A percentile compares a stretch with the other conserved stretches of the same genome.
Evolutionary conservation across 176 grass and related monocot genomes (phyloP).

Genomic region (Tillandsia leiboldiana): DNA sequence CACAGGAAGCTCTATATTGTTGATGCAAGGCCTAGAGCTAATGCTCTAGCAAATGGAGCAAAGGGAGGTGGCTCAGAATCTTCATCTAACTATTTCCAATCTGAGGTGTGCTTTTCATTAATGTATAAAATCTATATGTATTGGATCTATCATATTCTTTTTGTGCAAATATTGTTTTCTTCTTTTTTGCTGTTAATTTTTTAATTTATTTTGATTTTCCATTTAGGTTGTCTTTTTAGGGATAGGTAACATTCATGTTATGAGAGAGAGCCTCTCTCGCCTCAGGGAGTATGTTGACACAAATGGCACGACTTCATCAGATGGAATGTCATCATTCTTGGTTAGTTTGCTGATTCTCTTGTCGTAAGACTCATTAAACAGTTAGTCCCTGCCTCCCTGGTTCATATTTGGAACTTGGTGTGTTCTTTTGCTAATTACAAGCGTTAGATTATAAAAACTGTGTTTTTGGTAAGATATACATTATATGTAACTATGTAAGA

Average conservation of each 20-base stretch:
- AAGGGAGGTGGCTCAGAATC: constrained; percentile 98
- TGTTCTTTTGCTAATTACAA: too few relatives aligned
- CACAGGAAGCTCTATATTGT: constrained; percentile 95
- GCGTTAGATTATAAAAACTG: too few relatives aligned
- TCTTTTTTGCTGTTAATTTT: constrained; percentile 1
- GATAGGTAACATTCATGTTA: constrained; percentile 94
- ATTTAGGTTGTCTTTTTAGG: constrained; percentile 86
- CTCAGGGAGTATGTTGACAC: constrained; percentile 97
- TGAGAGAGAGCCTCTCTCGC: constrained; percentile 96
- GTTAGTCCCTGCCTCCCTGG: neutral
- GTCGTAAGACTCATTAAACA: neutral
- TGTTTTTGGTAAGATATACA: too few relatives aligned
- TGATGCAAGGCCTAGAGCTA: constrained; percentile 92
- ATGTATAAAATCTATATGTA: constrained; percentile 16
- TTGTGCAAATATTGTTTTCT: constrained; percentile 6
- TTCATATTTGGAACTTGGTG: neutral
- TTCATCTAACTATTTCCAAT: constrained; percentile 82
- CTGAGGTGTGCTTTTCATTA: constrained; percentile 36
- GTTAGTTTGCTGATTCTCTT: constrained; percentile 28
- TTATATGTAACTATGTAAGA: too few relatives aligned
- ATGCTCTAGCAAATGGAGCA: constrained; percentile 93
- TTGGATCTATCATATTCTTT: constrained; percentile 5
- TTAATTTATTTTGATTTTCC: constrained; percentile 33
- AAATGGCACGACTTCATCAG: constrained; percentile 73
- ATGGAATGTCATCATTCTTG: constrained; percentile 64